phyloP scores from a whole-genome alignment of 179 eudicot genomes.

The Heliamphora pulchella region DNA sequence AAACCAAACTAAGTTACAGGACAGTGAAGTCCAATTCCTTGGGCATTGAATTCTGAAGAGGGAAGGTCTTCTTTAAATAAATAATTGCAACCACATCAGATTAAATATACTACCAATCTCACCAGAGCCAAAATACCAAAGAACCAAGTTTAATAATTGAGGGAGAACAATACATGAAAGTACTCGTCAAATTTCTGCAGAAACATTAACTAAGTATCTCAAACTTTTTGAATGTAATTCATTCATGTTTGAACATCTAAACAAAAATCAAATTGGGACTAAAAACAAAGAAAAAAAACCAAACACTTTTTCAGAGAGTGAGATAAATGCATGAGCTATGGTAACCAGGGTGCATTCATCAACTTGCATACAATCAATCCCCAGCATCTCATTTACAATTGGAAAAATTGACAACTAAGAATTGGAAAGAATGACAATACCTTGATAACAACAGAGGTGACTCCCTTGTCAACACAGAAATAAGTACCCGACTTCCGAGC shows the following conservation, averaged over 20 bases:
- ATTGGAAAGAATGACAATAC: constrained; percentile 26
- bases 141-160: background rate
- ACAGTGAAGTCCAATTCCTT: background rate
- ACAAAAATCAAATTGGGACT: background rate
- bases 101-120: background rate
- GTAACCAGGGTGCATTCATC: too few relatives aligned
- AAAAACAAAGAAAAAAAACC: background rate
- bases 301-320: background rate
- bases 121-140: background rate
- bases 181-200: background rate
- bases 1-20: background rate
- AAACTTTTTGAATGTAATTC: background rate
- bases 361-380: background rate
- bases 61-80: background rate
- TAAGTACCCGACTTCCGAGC: constrained; percentile 82
- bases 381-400: background rate
- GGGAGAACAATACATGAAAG: background rate
- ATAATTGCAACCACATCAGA: background rate
- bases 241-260: background rate
- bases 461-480: constrained; percentile 86
- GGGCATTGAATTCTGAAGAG: background rate
- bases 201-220: background rate
- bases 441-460: constrained; percentile 96
- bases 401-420: background rate
- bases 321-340: too few relatives aligned